Conservation (phyloP, 495 filamentous ascomycete species). For the Geoglossum glabrum region DNA sequence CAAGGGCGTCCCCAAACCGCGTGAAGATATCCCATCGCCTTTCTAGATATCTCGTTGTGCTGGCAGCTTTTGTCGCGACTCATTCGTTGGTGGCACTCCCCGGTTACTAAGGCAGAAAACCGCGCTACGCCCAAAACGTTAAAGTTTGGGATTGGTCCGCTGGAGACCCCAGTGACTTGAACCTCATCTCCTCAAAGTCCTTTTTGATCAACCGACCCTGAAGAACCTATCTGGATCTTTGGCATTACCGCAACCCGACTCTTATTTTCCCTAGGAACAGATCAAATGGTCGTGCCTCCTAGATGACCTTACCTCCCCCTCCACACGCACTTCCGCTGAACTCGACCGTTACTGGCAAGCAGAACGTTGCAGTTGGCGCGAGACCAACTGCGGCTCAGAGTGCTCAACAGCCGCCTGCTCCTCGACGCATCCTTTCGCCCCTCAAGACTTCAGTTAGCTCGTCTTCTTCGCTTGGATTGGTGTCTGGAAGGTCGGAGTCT, state of each 20-base stretch:
- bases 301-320: constrained; percentile 45
- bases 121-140: background rate
- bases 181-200: background rate
- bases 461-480: constrained; percentile 19
- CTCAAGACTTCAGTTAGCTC: constrained; percentile 36
- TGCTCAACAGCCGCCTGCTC: constrained; percentile 30
- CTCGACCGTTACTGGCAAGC: constrained; percentile 37
- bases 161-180: background rate
- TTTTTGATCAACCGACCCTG: background rate
- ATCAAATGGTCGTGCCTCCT: constrained; percentile 27
- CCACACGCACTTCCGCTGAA: constrained; percentile 40
- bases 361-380: constrained; percentile 32
- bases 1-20: background rate
- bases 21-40: background rate
- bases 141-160: background rate
- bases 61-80: background rate
- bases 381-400: constrained; percentile 33
- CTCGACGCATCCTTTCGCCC: constrained; percentile 41
- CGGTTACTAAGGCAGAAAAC: background rate
- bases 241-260: background rate
- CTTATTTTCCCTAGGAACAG: background rate
- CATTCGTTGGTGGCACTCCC: background rate
- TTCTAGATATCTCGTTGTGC: background rate
- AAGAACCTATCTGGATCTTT: background rate
- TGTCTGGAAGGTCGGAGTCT: background rate